Evolutionary conservation across 345 rosid genomes (phyloP).

Genomic region (Gossypioides kirkii): DNA sequence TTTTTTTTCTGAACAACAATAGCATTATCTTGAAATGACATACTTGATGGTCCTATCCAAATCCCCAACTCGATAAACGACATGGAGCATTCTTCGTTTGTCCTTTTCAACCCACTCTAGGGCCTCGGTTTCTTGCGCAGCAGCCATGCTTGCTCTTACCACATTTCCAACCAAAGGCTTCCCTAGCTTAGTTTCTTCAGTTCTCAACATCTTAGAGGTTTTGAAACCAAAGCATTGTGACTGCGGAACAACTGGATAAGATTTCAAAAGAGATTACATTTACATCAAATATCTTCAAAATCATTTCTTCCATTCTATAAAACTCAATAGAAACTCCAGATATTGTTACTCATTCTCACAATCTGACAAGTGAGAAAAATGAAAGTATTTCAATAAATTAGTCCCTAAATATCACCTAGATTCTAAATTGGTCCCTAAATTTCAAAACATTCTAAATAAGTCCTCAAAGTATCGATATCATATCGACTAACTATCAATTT

Average conservation of each 20-base stretch:
- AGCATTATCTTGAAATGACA: not conserved
- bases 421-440: no score
- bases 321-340: not conserved
- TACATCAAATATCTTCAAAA: slow-evolving; percentile 1
- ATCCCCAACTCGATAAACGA: slow-evolving; percentile 97
- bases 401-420: not conserved
- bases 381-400: not conserved
- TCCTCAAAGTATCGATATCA: no score
- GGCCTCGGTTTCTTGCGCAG: slow-evolving; percentile 49
- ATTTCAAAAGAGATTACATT: slow-evolving; percentile 1
- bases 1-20: not conserved
- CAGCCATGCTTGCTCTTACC: slow-evolving; percentile 58
- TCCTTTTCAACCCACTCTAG: slow-evolving; percentile 66
- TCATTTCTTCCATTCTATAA: not conserved
- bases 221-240: slow-evolving; percentile 43
- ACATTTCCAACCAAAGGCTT: slow-evolving; percentile 49
- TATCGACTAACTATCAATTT: no score
- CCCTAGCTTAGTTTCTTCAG: slow-evolving; percentile 34
- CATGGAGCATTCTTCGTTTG: slow-evolving; percentile 89
- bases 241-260: slow-evolving; percentile 51
- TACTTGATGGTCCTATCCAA: slow-evolving; percentile 93
- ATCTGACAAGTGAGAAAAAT: not conserved
- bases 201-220: slow-evolving; percentile 43
- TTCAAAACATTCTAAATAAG: no score
- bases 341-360: not conserved